phyloP scores from a whole-genome alignment of 2,329 filamentous ascomycete genomes.

The Orbilia blumenaviensis region DNA sequence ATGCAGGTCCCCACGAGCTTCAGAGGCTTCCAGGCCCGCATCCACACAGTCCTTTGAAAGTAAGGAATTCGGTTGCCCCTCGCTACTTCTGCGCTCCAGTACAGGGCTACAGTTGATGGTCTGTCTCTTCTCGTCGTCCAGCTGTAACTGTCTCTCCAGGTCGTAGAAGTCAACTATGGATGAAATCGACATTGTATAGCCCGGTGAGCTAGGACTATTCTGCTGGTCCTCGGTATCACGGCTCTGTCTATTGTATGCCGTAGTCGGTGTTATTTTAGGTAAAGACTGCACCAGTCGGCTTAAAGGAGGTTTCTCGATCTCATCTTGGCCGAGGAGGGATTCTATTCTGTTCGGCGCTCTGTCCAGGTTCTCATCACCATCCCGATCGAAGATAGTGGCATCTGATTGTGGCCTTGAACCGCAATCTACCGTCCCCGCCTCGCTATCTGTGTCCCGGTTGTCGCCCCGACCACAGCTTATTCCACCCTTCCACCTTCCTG shows the following conservation, averaged over 20 bases:
- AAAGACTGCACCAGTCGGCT: not conserved
- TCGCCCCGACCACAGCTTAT: conserved; percentile 7
- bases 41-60: not conserved
- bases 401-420: conserved; percentile 36
- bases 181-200: conserved; percentile 47
- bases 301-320: conserved; percentile 1
- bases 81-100: conserved; percentile 42
- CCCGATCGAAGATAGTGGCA: conserved; percentile 17
- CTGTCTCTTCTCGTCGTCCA: conserved; percentile 50
- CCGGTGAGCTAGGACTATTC: conserved; percentile 38
- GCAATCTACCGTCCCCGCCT: conserved; percentile 23
- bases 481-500: not conserved
- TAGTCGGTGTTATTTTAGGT: conserved; percentile 16
- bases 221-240: conserved; percentile 37
- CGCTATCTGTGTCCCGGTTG: conserved; percentile 23
- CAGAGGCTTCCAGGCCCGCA: not conserved
- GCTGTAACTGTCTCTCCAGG: conserved; percentile 44
- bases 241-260: conserved; percentile 20
- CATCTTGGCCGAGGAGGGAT: conserved; percentile 27
- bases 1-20: no score
- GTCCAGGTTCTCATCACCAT: not conserved
- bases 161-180: conserved; percentile 51
- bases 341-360: conserved; percentile 6
- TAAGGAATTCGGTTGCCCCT: not conserved
- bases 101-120: conserved; percentile 44